phyloP scores from a whole-genome alignment of 352 stramenopile genomes.

The Pythium phragmitis region DNA sequence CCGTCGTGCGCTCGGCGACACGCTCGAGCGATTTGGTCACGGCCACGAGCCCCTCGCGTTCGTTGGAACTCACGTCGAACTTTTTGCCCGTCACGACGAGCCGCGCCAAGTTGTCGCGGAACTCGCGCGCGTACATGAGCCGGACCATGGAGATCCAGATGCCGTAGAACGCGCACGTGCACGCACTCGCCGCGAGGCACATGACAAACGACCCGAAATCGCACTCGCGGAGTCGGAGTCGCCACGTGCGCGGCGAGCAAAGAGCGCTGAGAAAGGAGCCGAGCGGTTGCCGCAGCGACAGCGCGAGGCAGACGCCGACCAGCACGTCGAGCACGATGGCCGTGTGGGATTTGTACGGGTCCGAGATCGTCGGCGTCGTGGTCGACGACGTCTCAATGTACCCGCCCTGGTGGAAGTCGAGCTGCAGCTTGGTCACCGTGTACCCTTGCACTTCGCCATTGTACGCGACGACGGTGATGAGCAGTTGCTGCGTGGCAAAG shows the following conservation, averaged over 20 bases:
- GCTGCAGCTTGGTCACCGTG: slow-evolving; percentile 30
- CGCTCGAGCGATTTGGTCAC: slow-evolving; percentile 27
- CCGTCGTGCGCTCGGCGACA: slow-evolving; percentile 31
- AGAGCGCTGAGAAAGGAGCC: background rate
- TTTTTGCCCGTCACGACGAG: slow-evolving; percentile 38
- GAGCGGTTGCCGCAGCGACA: slow-evolving; percentile 5
- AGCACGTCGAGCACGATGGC: slow-evolving; percentile 29
- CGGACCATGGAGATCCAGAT: slow-evolving; percentile 35
- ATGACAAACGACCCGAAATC: slow-evolving; percentile 2
- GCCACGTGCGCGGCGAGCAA: background rate
- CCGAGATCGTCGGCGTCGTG: slow-evolving; percentile 25
- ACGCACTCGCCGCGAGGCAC: slow-evolving; percentile 5
- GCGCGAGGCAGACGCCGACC: slow-evolving; percentile 26
- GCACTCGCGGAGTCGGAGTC: background rate
- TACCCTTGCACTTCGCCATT: slow-evolving; percentile 37
- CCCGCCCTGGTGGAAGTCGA: slow-evolving; percentile 32
- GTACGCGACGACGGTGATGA: slow-evolving; percentile 38
- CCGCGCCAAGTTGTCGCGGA: slow-evolving; percentile 40
- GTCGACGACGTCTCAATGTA: slow-evolving; percentile 24
- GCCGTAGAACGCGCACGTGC: slow-evolving; percentile 31
- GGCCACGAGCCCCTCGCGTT: slow-evolving; percentile 31
- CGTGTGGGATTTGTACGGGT: slow-evolving; percentile 28
- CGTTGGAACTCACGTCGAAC: slow-evolving; percentile 33
- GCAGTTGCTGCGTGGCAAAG: slow-evolving; percentile 30
- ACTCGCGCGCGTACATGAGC: slow-evolving; percentile 41